These are phyloP conservation scores for Deinandra increscens DNA, from an alignment of 129 eudicot species.

Conservation along the genomic window DNA sequence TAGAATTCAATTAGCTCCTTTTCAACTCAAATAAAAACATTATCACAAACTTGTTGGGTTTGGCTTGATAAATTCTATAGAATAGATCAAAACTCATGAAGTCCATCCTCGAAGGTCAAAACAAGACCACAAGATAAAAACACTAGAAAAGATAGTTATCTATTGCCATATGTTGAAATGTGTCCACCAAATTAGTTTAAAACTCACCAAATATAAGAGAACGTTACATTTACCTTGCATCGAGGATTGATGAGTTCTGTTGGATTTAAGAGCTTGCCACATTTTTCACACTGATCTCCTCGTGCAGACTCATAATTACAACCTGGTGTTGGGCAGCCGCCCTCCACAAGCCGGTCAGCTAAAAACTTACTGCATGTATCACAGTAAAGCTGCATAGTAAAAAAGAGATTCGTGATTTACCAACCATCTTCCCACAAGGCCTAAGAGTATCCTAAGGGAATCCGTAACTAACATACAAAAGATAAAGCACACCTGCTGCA, in stretches of 20 bases:
- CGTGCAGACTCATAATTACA: slow-evolving; percentile 96
- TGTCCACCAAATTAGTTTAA: slow-evolving; percentile 1
- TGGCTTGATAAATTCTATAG: not conserved
- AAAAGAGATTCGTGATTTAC: slow-evolving; percentile 1
- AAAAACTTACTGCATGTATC: slow-evolving; percentile 79
- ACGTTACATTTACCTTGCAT: slow-evolving; percentile 64
- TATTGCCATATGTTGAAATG: slow-evolving; percentile 2
- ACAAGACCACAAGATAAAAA: no score
- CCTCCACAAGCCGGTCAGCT: slow-evolving; percentile 95
- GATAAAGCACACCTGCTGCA: slow-evolving; percentile 72
- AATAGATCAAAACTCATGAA: no score
- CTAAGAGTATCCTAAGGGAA: not conserved
- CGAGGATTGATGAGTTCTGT: slow-evolving; percentile 76
- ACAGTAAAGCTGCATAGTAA: slow-evolving; percentile 75
- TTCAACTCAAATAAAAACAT: not conserved
- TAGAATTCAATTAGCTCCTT: not conserved
- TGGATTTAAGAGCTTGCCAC: slow-evolving; percentile 88
- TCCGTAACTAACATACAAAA: not conserved
- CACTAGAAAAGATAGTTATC: slow-evolving; percentile 1
- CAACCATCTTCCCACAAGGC: not conserved
- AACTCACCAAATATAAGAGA: not conserved
- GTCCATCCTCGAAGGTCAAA: no score
- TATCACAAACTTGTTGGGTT: slow-evolving; percentile 3
- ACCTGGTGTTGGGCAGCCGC: slow-evolving; percentile 80
- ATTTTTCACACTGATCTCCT: slow-evolving; percentile 96